Percentiles rank a stretch among this genome's conserved stretches.
Conservation (phyloP, 352 stramenopile genomes). For the Pelagophyceae sp. region DNA sequence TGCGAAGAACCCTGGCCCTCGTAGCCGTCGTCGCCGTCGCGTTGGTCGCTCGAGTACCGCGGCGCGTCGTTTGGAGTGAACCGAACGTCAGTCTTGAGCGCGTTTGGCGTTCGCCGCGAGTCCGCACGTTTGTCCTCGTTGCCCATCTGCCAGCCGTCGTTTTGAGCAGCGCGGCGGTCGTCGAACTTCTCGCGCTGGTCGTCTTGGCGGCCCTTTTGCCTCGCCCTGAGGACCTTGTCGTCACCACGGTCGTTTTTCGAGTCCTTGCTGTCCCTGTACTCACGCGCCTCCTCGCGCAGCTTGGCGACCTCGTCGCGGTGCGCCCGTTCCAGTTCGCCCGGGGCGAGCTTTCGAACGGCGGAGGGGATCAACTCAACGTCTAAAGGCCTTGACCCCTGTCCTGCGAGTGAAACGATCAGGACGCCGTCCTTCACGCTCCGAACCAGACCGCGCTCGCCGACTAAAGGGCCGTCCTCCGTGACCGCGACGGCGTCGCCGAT, state of each 20-base stretch:
- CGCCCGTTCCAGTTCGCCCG: background rate
- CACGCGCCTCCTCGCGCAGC: background rate
- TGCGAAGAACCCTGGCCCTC: background rate
- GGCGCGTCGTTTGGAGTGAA: background rate
- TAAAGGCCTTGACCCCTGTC: background rate
- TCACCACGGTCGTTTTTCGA: too few relatives aligned
- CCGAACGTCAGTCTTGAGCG: too few relatives aligned
- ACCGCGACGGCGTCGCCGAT: conserved; percentile 8
- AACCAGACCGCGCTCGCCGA: background rate
- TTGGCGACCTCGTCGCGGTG: background rate
- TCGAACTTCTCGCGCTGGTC: background rate
- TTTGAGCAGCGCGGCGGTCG: background rate
- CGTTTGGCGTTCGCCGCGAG: background rate
- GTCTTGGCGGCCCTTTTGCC: background rate
- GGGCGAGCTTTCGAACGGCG: background rate
- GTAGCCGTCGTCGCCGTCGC: background rate
- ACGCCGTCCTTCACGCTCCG: conserved; percentile 2
- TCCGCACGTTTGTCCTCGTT: too few relatives aligned
- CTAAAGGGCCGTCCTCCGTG: background rate
- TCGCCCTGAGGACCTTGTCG: conserved; percentile 1
- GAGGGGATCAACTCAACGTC: background rate
- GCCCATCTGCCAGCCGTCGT: too few relatives aligned
- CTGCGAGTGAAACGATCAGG: background rate
- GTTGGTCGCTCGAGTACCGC: background rate
- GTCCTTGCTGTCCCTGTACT: background rate